Evolutionary conservation across 2,329 filamentous ascomycete species (phyloP).

Genomic region (Bipolaris cookei): DNA sequence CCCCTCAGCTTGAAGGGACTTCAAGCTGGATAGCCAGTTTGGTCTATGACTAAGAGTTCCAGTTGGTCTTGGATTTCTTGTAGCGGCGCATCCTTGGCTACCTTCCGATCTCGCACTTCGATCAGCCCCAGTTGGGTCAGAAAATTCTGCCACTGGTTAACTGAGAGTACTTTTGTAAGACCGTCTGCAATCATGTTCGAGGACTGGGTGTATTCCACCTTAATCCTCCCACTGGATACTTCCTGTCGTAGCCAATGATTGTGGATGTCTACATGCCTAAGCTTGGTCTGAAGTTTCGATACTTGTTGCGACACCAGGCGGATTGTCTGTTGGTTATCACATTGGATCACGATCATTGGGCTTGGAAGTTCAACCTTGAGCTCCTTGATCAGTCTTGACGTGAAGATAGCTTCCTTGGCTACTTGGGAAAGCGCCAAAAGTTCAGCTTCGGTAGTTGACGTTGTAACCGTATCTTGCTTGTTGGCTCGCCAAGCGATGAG

Average conservation of each 20-base stretch:
- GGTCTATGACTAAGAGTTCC: too few relatives aligned
- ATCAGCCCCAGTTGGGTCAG: not conserved
- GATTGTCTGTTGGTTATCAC: constrained; percentile 14
- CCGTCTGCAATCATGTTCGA: not conserved
- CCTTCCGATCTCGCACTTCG: too few relatives aligned
- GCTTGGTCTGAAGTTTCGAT: constrained; percentile 10
- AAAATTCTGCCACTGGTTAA: not conserved
- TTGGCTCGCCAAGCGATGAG: constrained; percentile 8
- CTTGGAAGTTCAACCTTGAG: not conserved
- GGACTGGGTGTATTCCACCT: not conserved
- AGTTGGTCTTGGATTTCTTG: too few relatives aligned
- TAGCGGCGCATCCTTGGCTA: too few relatives aligned
- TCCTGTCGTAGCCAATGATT: constrained; percentile 14
- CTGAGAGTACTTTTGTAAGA: not conserved
- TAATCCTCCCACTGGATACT: not conserved
- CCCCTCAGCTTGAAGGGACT: too few relatives aligned
- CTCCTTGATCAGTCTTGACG: constrained; percentile 1
- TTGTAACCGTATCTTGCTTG: constrained; percentile 18
- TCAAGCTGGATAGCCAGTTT: too few relatives aligned
- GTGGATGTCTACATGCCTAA: constrained; percentile 13
- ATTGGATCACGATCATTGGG: constrained; percentile 9
- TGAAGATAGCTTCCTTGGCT: constrained; percentile 14
- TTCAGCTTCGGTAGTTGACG: constrained; percentile 14
- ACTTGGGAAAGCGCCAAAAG: constrained; percentile 9
- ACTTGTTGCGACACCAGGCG: not conserved